A percentile compares a stretch with the other conserved stretches of the same genome.
Evolutionary conservation across 306 rosid species (phyloP).

Genomic region (Boehmeria nivea): DNA sequence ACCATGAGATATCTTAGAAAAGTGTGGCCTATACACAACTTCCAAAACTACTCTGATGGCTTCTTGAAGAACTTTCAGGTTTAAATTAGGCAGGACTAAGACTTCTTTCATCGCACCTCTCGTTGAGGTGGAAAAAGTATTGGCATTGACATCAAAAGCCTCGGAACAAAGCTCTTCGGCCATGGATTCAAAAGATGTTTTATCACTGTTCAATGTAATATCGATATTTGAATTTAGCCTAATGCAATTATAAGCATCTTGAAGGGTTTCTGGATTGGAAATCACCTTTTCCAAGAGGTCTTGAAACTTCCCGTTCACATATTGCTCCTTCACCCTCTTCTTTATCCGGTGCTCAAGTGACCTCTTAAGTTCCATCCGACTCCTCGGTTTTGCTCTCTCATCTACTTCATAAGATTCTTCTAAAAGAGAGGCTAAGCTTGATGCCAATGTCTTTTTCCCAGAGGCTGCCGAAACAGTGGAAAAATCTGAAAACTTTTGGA

Average conservation of each 20-base stretch:
- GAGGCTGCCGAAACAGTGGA: constrained; percentile 19
- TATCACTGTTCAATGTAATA: constrained; percentile 6
- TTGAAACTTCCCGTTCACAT: constrained; percentile 53
- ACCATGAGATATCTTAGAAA: constrained; percentile 84
- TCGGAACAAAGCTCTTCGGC: constrained; percentile 46
- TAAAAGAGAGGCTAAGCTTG: constrained; percentile 57
- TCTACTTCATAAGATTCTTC: constrained; percentile 35
- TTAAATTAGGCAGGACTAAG: constrained; percentile 70
- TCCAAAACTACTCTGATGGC: constrained; percentile 75
- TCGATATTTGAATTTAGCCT: constrained; percentile 59
- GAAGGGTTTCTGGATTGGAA: constrained; percentile 63
- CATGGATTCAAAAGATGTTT: constrained; percentile 34
- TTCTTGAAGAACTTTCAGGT: constrained; percentile 69
- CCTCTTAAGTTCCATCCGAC: constrained; percentile 66
- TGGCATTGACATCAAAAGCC: constrained; percentile 46
- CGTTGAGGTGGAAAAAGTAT: constrained; percentile 53
- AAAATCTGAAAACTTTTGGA: constrained; percentile 11
- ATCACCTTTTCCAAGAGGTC: constrained; percentile 56
- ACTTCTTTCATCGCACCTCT: constrained; percentile 47
- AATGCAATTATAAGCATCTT: constrained; percentile 60
- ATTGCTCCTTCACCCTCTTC: constrained; percentile 70
- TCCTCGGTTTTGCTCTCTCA: constrained; percentile 25
- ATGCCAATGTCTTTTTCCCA: constrained; percentile 40
- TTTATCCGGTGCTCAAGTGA: constrained; percentile 52
- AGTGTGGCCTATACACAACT: constrained; percentile 69